Base-by-base conservation (phyloP, 495 filamentous ascomycete genomes). In the Penicillium bialowiezense region DNA sequence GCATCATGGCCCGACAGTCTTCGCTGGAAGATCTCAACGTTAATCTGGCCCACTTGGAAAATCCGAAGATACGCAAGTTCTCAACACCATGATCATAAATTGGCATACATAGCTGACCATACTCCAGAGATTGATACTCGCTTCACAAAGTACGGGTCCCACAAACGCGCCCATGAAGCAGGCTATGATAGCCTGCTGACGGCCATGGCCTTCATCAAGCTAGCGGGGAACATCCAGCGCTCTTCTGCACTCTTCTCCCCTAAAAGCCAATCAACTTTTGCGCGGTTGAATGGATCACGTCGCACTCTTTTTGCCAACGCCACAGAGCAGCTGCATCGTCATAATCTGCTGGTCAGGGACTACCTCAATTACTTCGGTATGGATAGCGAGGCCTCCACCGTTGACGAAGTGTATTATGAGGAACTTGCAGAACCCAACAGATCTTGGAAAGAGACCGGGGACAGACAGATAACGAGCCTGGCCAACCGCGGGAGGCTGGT, bases 111-210 rank as follows among this genome's bases (percentile, higher is more conserved):
- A n/a, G n/a, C 29, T 48, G 18, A 51, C 39, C 28, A 15, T 37
- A 28, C 9, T 9, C 1, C 37, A 69, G 69, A 37, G 7, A 45
- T 71, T 21, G 58, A 81, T 21, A 38, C 54, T 8, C 42, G 70
- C 14, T 72, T 80, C 55, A 47, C 50, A 0, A 82, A 83, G 56
- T 83, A 85, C 51, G 34, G 65, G 14, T 56, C 50, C 15, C 57
- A 52, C 9, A 60, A 64, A 13, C 59, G 65, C 18, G 68, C 69
- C 26, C 88, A 90, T 42, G 80, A 89, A 60, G 88, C 87, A 14
- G 88, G 87, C 12, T 90, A 76, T 52, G 87, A 90, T 58, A 89
- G 86, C 63, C 78, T 77, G 51, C 75, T 88, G 55, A 85, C 87
- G 0, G 86, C 86, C 0, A 72, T 79, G 29, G 71, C 87, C 12